Percentiles rank a stretch among this genome's conserved stretches.
Evolutionary conservation across 164 flowering plant species (phyloP).

Genomic region (Nymphaea colorata): DNA sequence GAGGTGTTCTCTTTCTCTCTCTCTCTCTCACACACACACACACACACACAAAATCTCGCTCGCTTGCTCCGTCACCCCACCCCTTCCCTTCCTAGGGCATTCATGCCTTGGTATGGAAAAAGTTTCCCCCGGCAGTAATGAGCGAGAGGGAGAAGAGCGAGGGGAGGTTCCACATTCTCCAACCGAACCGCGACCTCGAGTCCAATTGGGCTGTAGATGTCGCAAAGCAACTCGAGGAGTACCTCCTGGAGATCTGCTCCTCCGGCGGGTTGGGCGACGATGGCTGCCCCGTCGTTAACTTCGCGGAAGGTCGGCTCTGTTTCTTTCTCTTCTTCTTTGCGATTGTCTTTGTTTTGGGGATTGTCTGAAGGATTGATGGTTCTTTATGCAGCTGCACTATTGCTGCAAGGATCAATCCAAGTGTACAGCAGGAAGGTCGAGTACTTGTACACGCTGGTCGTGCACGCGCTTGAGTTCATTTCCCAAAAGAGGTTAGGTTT

Average conservation of each 20-base stretch:
- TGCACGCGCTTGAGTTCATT: slow-evolving; percentile 83
- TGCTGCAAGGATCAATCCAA: slow-evolving; percentile 92
- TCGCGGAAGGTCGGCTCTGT: slow-evolving; percentile 67
- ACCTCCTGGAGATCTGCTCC: slow-evolving; percentile 71
- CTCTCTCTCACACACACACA: too few relatives aligned
- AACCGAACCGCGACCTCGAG: slow-evolving; percentile 68
- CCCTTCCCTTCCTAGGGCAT: too few relatives aligned
- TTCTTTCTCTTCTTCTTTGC: neutral
- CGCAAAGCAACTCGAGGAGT: slow-evolving; percentile 76
- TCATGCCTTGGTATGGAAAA: too few relatives aligned
- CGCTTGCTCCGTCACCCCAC: too few relatives aligned
- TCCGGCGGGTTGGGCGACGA: slow-evolving; percentile 43
- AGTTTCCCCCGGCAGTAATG: too few relatives aligned
- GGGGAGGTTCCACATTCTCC: slow-evolving; percentile 39
- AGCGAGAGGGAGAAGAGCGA: neutral
- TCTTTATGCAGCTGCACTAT: slow-evolving; percentile 58
- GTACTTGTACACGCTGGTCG: slow-evolving; percentile 68
- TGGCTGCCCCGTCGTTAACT: slow-evolving; percentile 42
- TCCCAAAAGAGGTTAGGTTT: slow-evolving; percentile 61
- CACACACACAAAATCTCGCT: too few relatives aligned
- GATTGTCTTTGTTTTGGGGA: neutral
- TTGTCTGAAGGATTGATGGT: neutral
- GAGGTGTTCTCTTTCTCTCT: too few relatives aligned
- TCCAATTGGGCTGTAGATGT: slow-evolving; percentile 90
- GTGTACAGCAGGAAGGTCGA: slow-evolving; percentile 95